These are phyloP conservation scores for Prunus yedoensis DNA, from an alignment of 331 rosid genomes.

Conservation along the genomic window DNA sequence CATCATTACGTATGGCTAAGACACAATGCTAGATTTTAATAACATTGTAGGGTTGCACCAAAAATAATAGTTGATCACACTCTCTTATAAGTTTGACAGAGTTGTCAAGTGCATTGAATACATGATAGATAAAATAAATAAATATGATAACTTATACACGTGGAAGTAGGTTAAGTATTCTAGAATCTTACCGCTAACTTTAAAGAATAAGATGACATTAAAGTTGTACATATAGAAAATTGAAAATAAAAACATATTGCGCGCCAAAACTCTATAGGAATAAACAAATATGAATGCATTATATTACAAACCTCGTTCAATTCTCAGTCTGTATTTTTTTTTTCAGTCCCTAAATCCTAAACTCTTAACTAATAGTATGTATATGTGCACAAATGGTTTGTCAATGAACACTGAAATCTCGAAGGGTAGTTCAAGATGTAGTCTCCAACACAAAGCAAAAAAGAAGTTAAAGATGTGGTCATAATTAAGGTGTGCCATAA, in stretches of 20 bases:
- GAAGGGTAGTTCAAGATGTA: neutral
- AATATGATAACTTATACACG: neutral
- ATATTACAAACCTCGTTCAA: neutral
- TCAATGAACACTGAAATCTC: neutral
- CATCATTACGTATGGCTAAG: no score
- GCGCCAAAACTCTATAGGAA: neutral
- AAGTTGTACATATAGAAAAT: neutral
- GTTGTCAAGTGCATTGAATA: no score
- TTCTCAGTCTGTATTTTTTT: neutral
- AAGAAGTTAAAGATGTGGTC: neutral
- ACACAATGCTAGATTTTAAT: no score
- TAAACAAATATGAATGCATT: no score
- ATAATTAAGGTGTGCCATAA: neutral
- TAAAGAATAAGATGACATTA: neutral
- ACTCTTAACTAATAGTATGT: neutral
- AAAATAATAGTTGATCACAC: no score
- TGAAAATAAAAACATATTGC: neutral
- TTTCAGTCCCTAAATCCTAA: neutral
- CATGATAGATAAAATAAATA: no score
- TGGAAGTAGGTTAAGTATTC: neutral
- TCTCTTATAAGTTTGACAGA: no score
- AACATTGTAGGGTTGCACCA: no score
- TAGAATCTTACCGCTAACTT: neutral
- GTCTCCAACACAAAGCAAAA: no score
- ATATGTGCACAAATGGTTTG: neutral